These are phyloP conservation scores for Lentinus brumalis DNA, from an alignment of 768 basidiomycete genomes.

Conservation along the genomic window DNA sequence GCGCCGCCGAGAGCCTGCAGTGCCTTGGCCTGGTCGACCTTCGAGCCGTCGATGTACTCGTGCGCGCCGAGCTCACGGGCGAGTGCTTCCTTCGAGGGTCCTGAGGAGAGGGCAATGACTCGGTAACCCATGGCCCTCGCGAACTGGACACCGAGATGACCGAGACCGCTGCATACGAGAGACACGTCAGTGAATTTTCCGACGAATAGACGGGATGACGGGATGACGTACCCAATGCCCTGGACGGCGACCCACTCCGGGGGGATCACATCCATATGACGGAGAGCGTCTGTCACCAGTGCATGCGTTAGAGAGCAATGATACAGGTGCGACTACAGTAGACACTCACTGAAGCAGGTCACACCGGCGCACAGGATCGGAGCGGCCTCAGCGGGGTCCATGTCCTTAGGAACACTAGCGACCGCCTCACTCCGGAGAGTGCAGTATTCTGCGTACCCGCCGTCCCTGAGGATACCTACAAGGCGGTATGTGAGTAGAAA, in stretches of 20 bases:
- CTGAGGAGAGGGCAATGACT: slow-evolving; percentile 37
- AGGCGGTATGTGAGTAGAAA: background rate
- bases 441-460: slow-evolving; percentile 33
- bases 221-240: slow-evolving; percentile 33
- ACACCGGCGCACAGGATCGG: slow-evolving; percentile 40
- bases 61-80: slow-evolving; percentile 40
- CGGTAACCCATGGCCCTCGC: slow-evolving; percentile 39
- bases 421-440: slow-evolving; percentile 28
- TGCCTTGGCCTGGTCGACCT: slow-evolving; percentile 30
- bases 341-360: slow-evolving; percentile 36
- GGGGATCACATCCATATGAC: slow-evolving; percentile 31
- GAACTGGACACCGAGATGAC: slow-evolving; percentile 39
- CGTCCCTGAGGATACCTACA: slow-evolving; percentile 28
- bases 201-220: background rate
- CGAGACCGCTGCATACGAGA: slow-evolving; percentile 26
- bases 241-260: slow-evolving; percentile 42
- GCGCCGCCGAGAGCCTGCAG: slow-evolving; percentile 42
- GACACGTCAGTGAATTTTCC: background rate
- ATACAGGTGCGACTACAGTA: background rate
- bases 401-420: slow-evolving; percentile 24
- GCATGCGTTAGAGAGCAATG: background rate
- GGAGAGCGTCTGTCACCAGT: slow-evolving; percentile 23
- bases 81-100: slow-evolving; percentile 33
- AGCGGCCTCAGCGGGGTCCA: slow-evolving; percentile 31
- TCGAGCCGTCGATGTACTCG: slow-evolving; percentile 37